Base-by-base conservation (phyloP, 139 green algal species). In the Limnomonas spitsbergensis region DNA sequence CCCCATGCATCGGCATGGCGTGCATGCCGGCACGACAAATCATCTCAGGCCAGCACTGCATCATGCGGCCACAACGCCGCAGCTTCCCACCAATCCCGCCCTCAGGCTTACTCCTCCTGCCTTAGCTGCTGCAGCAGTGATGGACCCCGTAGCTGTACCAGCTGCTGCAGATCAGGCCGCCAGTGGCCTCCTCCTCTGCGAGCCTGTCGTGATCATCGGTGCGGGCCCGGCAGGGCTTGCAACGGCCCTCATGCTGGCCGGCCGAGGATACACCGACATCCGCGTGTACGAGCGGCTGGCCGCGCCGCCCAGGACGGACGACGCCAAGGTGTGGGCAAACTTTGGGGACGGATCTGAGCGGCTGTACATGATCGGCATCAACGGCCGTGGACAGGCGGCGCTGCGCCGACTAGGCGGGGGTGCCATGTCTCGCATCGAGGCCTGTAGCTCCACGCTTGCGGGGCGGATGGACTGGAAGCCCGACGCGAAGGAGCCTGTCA, bases 301-400 rank as follows among this genome's bases (percentile, higher is more conserved):
- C 27, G 36, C 56, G 34, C 84, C 84, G n/a, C 78, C 81, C 4
- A 26, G 67, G 14, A 40, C 78, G 26, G 69, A 73, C 14, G 82
- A 83, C 56, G 31, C 68, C 2, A 39, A 54, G 0, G 81, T 82
- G 29, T 89, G 82, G 82, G 82, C 78, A 31, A 78, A 87, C 71
- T 79, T 79, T 47, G 72, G 79, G 20, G 35, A 78, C 1, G 40
- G 69, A 14, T 68, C 77, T 4, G 69, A 86, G 32, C 53, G 85
- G 2, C 75, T 78, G 1, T 90, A 90, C 76, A 88, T 86, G 83
- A 78, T 90, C 54, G 85, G 85, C 0, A 29, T 90, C 34, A 83
- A 78, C 53, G 82, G 82, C 0, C 40, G 85, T 1, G 85, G 85
- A 26, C 85, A 90, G 61, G 67, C 40, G n/a, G 56, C 24, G 29